A percentile compares a stretch with the other conserved stretches of the same genome.
These are phyloP conservation scores for Solanum etuberosum DNA, from an alignment of 257 asterid genomes.

Conservation along the genomic window DNA sequence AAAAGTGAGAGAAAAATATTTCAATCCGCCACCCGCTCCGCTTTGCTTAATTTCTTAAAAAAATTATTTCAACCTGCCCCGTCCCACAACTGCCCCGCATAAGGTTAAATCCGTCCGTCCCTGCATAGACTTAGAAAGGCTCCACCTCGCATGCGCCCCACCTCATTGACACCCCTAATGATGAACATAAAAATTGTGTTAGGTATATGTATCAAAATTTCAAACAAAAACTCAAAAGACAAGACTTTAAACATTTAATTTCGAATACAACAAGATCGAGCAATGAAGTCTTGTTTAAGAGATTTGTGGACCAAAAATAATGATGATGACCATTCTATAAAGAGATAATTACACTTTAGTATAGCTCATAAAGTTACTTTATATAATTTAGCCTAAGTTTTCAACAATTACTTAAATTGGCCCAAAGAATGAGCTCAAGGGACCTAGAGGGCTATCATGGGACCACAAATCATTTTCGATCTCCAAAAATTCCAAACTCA, in stretches of 20 bases:
- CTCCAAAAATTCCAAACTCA: background rate
- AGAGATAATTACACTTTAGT: no score
- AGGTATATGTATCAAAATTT: background rate
- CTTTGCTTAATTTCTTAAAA: background rate
- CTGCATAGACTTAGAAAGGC: background rate
- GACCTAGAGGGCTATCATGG: background rate
- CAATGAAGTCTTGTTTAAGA: background rate
- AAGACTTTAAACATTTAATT: no score
- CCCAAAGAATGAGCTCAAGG: background rate
- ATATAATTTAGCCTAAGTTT: no score
- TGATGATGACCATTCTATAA: background rate
- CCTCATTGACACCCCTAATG: background rate
- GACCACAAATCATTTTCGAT: background rate
- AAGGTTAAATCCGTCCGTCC: background rate
- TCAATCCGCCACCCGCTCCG: background rate
- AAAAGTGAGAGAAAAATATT: no score
- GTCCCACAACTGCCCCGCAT: background rate
- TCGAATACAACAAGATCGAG: no score
- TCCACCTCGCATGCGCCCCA: background rate
- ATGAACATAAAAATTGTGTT: background rate
- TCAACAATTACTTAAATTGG: no score
- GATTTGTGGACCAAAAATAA: background rate
- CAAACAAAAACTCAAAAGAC: background rate
- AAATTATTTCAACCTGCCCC: no score
- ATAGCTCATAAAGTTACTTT: no score